Conservation (phyloP, 192 early-diverging fungal species). For the Backusella australiensis region DNA sequence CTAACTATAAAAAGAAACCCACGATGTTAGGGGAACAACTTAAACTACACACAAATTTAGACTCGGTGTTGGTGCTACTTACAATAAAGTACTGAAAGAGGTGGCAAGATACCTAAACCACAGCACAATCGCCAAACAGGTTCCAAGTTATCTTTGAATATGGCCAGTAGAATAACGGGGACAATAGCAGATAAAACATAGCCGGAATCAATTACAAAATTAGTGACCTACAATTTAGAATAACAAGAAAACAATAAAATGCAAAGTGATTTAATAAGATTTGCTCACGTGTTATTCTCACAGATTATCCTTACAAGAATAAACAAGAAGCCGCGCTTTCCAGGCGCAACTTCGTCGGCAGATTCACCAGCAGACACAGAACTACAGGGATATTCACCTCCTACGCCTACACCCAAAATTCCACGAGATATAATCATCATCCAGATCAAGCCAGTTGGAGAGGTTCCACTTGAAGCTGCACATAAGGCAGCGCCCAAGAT, state of each 20-base stretch:
- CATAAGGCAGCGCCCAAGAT: constrained; percentile 46
- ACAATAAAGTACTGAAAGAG: constrained; percentile 50
- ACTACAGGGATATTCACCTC: constrained; percentile 57
- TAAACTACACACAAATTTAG: neutral
- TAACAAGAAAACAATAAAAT: neutral
- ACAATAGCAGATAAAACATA: constrained; percentile 48
- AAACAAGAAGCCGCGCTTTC: constrained; percentile 34
- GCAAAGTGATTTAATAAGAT: neutral
- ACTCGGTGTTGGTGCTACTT: neutral
- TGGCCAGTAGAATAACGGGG: constrained; percentile 48
- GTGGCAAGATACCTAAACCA: constrained; percentile 49
- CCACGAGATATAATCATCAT: constrained; percentile 45
- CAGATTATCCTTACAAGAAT: constrained; percentile 13
- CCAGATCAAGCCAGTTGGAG: constrained; percentile 46
- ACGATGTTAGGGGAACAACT: neutral
- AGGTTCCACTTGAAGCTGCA: constrained; percentile 37
- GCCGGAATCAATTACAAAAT: constrained; percentile 52
- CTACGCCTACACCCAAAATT: constrained; percentile 42
- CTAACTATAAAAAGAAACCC: constrained; percentile 38
- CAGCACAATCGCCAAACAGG: constrained; percentile 53
- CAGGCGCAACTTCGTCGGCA: constrained; percentile 45
- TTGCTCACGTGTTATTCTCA: neutral
- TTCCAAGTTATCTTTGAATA: constrained; percentile 43
- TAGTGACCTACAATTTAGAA: constrained; percentile 35
- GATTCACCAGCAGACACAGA: constrained; percentile 52